These are phyloP conservation scores for Beta corolliflora DNA, from an alignment of 179 eudicot species.

Conservation along the genomic window DNA sequence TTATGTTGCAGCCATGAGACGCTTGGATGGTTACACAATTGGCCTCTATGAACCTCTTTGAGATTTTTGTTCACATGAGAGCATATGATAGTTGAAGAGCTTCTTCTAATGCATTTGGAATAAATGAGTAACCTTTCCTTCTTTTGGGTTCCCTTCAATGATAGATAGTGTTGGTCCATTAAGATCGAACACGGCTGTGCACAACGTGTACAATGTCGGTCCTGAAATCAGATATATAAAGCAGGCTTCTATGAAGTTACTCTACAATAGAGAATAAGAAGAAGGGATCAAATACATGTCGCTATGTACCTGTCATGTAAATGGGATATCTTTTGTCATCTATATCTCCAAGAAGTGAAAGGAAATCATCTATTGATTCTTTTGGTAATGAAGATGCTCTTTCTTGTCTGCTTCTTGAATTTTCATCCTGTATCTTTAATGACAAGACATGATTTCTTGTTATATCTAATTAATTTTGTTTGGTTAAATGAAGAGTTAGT, in stretches of 20 bases:
- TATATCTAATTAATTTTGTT: background rate
- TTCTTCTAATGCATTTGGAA: slow-evolving; percentile 34
- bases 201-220: slow-evolving; percentile 72
- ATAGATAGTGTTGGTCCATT: slow-evolving; percentile 60
- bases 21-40: slow-evolving; percentile 78
- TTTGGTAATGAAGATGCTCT: slow-evolving; percentile 65
- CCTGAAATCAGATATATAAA: slow-evolving; percentile 45
- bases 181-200: slow-evolving; percentile 74
- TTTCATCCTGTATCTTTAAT: slow-evolving; percentile 63
- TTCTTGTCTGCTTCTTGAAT: slow-evolving; percentile 66
- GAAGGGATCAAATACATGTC: background rate
- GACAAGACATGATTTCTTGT: slow-evolving; percentile 12
- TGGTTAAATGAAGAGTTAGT: slow-evolving; percentile 12
- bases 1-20: slow-evolving; percentile 81
- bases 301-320: slow-evolving; percentile 73
- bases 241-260: background rate
- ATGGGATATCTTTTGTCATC: slow-evolving; percentile 66
- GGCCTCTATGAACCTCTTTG: slow-evolving; percentile 80
- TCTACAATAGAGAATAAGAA: background rate
- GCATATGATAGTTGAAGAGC: background rate
- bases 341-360: slow-evolving; percentile 68
- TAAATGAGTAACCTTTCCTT: slow-evolving; percentile 44
- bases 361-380: slow-evolving; percentile 59
- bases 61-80: slow-evolving; percentile 4
- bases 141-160: slow-evolving; percentile 70